Percentiles rank a stretch among this genome's conserved stretches.
Evolutionary conservation across 73 alveolate species (phyloP).

Genomic region (Effrenium voratum): DNA sequence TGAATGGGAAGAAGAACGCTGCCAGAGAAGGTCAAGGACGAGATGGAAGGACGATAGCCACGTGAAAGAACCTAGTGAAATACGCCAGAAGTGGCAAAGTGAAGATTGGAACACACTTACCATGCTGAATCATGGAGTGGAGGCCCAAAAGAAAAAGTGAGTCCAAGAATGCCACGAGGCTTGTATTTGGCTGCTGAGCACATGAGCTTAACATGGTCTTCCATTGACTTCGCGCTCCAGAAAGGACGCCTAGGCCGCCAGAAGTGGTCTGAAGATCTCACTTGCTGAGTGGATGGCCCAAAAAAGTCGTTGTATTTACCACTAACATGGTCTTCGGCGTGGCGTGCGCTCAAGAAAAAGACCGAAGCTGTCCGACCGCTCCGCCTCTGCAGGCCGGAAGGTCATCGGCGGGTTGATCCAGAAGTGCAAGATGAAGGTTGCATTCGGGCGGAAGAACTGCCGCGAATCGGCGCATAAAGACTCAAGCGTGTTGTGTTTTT

Average conservation of each 20-base stretch:
- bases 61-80: too few species aligned
- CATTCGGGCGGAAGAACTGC: conserved; percentile 79
- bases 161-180: too few species aligned
- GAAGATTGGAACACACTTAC: too few species aligned
- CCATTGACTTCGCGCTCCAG: not conserved
- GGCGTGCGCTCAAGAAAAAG: not conserved
- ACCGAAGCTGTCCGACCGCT: not conserved
- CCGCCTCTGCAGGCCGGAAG: conserved; percentile 85
- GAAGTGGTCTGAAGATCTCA: not conserved
- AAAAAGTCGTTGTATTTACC: not conserved
- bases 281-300: not conserved
- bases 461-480: not conserved
- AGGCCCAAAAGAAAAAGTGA: too few species aligned
- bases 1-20: too few species aligned
- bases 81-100: too few species aligned
- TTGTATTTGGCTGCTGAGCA: not conserved
- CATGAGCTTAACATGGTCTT: not conserved
- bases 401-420: conserved; percentile 87
- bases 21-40: too few species aligned
- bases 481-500: not conserved
- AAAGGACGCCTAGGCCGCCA: not conserved
- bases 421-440: conserved; percentile 84
- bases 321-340: not conserved
- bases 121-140: too few species aligned
- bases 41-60: too few species aligned